Percentiles rank a stretch among this genome's conserved stretches.
phyloP scores from a whole-genome alignment of 2,329 filamentous ascomycete genomes.

The Pestalotiopsis sp. region DNA sequence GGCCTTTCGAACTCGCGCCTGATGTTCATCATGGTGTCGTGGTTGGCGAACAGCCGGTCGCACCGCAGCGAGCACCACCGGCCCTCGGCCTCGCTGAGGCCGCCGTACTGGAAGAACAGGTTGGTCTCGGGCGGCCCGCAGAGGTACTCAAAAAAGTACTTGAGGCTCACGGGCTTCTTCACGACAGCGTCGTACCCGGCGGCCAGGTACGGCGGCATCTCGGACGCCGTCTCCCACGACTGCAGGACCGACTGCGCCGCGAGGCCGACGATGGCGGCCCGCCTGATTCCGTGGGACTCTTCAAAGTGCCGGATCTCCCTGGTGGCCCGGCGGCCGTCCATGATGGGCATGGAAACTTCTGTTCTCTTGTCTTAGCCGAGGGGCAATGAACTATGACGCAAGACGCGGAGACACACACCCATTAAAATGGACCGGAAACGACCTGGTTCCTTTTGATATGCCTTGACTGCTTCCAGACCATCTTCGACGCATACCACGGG shows the following conservation, averaged over 20 bases:
- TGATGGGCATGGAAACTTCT: constrained; percentile 32
- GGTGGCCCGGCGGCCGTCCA: constrained; percentile 31
- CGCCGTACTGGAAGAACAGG: constrained; percentile 4
- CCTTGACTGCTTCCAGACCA: constrained; percentile 48
- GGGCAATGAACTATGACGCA: no score
- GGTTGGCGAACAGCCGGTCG: neutral
- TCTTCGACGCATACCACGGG: constrained; percentile 37
- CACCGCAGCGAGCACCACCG: neutral
- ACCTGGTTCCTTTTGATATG: constrained; percentile 33
- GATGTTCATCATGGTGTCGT: no score
- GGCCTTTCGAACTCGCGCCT: no score
- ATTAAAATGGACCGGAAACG: constrained; percentile 49
- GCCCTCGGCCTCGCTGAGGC: constrained; percentile 1
- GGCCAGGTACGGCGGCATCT: neutral
- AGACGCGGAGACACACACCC: constrained; percentile 28
- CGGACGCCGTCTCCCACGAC: no score
- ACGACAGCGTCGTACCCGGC: constrained; percentile 6
- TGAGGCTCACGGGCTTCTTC: neutral
- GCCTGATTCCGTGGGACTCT: neutral
- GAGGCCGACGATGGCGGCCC: constrained; percentile 2
- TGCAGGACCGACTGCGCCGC: no score
- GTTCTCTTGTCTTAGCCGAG: neutral
- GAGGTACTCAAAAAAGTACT: neutral
- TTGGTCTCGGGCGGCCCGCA: constrained; percentile 10
- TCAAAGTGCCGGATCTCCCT: constrained; percentile 29